Evolutionary conservation across 1,284 basidiomycete species (phyloP), one percentile per base, ranked within the genome.

Genomic region (Rhodotorula glutinis): DNA sequence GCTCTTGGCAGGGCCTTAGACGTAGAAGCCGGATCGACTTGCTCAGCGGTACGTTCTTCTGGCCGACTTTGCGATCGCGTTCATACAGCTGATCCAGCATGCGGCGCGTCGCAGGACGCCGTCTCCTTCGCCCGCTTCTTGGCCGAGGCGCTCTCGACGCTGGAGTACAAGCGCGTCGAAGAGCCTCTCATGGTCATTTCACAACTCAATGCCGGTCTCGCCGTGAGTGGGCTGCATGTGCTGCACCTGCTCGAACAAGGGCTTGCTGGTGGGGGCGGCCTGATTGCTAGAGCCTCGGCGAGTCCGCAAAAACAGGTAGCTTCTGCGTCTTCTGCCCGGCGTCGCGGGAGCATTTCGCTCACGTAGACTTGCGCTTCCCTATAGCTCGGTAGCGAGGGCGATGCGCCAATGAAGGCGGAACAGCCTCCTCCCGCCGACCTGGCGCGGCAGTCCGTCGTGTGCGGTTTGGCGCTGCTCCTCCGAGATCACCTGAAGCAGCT

Each of bases 121-220:
- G 82, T 92, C 40, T 85, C 88, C 40, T 91, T 98, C 74, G 85
- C 85, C 0, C 87, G 92, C 55, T 99, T 91, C 79, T 88, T 98
- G 83, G 89, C 91, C 0, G 96, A 98, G 78, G 97, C 96, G 76
- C 87, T 98, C 65, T 85, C 92, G 0, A 82, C 87, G 2, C 85
- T 99, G 65, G 92, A 97, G 57, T 98, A 94, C 82, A 96, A 93
- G 81, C 89, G 90, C 1, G 87, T 89, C 75, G 96, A 99, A 77
- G 96, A 98, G 80, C 87, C 89, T 5, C 82, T 98, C 65, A 85
- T 88, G 0, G 87, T 98, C 25, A 85, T 97, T 74, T 88, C 88
- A 71, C 85, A 86, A 61, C 83, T 97, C 56, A 93, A 90, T 7
- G 82, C 84, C 17, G 84, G 91, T 16, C 81, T 98, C 47, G 93